A percentile compares a stretch with the other conserved stretches of the same genome.
phyloP scores from a whole-genome alignment of 345 rosid genomes.

The Lagerstroemia speciosa region DNA sequence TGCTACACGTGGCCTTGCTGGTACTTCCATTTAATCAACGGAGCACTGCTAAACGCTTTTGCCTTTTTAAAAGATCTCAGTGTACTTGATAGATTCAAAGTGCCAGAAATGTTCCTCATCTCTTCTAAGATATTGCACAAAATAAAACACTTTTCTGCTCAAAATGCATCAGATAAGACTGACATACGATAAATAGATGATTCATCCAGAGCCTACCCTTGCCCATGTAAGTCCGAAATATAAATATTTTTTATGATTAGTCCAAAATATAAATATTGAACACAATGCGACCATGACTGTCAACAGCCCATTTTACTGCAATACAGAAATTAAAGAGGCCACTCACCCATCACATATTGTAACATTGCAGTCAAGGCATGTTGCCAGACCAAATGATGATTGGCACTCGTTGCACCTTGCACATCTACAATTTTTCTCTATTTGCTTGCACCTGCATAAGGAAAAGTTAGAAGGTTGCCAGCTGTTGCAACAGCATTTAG shows the following conservation, averaged over 20 bases:
- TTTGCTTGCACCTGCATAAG: conserved; percentile 48
- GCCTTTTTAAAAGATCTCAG: not conserved
- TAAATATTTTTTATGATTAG: too few relatives aligned
- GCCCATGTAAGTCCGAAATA: not conserved
- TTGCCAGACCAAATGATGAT: conserved; percentile 41
- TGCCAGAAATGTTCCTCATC: not conserved
- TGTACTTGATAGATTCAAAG: not conserved
- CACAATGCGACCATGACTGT: not conserved
- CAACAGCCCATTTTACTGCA: not conserved
- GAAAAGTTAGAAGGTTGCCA: not conserved
- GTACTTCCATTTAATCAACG: not conserved
- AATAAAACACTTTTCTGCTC: not conserved
- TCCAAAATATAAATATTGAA: not conserved
- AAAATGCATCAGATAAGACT: not conserved
- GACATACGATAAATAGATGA: not conserved
- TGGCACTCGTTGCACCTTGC: conserved; percentile 51
- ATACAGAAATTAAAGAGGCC: not conserved
- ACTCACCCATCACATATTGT: conserved; percentile 57
- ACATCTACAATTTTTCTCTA: conserved; percentile 30
- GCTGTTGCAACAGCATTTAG: not conserved
- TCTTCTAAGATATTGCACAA: not conserved
- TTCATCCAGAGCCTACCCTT: not conserved
- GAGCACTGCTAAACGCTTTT: not conserved
- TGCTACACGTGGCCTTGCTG: not conserved
- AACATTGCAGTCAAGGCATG: conserved; percentile 52